A percentile compares a stretch with the other conserved stretches of the same genome.
phyloP scores from a whole-genome alignment of 2,329 filamentous ascomycete species.

The Fusarium musae region DNA sequence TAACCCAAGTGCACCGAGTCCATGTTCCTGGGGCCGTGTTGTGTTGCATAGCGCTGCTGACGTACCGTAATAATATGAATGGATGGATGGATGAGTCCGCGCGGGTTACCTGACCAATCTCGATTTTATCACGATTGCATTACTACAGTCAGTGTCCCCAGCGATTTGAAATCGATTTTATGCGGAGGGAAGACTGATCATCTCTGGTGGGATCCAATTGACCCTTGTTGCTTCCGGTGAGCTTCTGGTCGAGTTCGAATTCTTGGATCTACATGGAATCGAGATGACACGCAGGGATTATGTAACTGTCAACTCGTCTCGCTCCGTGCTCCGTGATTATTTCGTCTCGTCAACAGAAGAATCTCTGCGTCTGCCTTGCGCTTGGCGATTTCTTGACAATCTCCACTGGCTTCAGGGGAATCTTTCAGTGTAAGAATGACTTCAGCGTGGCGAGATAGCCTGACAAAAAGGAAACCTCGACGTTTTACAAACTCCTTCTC shows the following conservation, averaged over 20 bases:
- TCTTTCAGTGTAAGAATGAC: conserved; percentile 8
- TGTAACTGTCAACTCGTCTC: conserved; percentile 34
- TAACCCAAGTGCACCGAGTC: conserved; percentile 7
- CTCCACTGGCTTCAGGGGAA: conserved; percentile 15
- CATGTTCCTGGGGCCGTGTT: conserved; percentile 13
- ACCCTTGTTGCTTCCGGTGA: conserved; percentile 28
- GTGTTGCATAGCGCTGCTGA: conserved; percentile 24
- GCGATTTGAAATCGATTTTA: conserved; percentile 28
- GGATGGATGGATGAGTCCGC: not conserved
- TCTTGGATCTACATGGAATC: conserved; percentile 36
- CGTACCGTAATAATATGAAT: conserved; percentile 23
- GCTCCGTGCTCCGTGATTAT: conserved; percentile 32
- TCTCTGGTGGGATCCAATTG: conserved; percentile 10
- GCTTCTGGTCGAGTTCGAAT: conserved; percentile 33
- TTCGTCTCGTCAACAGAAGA: conserved; percentile 21
- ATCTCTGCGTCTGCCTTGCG: conserved; percentile 14
- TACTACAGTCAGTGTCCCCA: not conserved
- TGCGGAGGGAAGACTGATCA: conserved; percentile 29
- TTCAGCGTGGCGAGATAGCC: conserved; percentile 1
- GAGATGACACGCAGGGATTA: conserved; percentile 37
- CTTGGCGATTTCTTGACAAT: conserved; percentile 24
- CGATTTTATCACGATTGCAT: conserved; percentile 18
- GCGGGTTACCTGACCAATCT: conserved; percentile 16
- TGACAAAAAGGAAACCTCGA: conserved; percentile 2
- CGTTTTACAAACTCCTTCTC: conserved; percentile 1